A percentile compares a stretch with the other conserved stretches of the same genome.
Conservation (phyloP, 148 eudicot genomes). For the Rheum nobile region DNA sequence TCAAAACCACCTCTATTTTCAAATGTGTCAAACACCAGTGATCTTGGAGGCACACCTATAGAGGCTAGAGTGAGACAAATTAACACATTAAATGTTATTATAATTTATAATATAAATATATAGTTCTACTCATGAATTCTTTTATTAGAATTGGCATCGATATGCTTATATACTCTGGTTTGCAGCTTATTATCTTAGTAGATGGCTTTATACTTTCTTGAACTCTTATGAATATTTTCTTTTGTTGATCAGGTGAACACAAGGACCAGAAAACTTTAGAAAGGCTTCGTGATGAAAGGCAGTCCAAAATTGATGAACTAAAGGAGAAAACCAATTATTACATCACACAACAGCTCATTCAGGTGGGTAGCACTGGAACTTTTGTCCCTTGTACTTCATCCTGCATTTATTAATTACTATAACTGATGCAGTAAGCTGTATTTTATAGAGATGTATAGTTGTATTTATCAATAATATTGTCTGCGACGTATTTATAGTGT, state of each 20-base stretch:
- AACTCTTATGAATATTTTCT: background rate
- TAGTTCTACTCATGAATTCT: background rate
- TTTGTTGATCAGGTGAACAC: constrained; percentile 37
- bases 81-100: background rate
- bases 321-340: constrained; percentile 90
- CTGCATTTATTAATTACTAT: background rate
- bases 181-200: background rate
- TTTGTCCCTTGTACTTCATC: background rate
- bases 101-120: background rate
- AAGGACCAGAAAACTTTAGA: constrained; percentile 83
- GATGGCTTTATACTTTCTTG: background rate
- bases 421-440: background rate
- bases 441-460: background rate
- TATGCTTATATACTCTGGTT: background rate
- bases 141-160: background rate
- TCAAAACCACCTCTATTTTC: background rate
- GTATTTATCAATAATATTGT: background rate
- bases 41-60: background rate
- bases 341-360: constrained; percentile 85
- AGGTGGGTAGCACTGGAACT: constrained; percentile 31
- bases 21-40: background rate
- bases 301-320: constrained; percentile 85
- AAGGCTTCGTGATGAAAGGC: constrained; percentile 72
- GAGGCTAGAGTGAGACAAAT: background rate
- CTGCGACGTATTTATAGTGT: background rate